Base-by-base conservation (phyloP, 2,329 filamentous ascomycete genomes). In the Fusarium xyrophilum region DNA sequence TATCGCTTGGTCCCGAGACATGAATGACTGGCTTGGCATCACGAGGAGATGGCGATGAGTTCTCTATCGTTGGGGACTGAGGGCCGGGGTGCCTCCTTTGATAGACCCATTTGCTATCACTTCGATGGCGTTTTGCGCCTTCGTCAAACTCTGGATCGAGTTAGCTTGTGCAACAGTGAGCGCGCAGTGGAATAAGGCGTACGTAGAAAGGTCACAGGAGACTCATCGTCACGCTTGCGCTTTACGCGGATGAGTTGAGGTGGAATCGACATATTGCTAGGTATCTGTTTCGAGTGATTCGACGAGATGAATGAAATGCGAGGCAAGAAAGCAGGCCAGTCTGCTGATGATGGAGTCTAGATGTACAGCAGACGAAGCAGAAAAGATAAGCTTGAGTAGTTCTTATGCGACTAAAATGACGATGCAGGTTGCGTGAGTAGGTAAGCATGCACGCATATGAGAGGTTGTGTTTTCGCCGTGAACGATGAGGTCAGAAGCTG, bases 161-260 rank as follows among this genome's bases (percentile, higher is more conserved):
- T 74, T 62, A 72, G 71, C 58, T 46, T 21, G 44, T 38, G 59
- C 51, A 15, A 21, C 50, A 46, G 44, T 36, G 32, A 60, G 59
- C 48, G 47, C 39, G 38, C 53, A 47, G 51, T 47, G 36, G 52
- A 53, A 60, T 25, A 43, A 55, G 50, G 78, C 83, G 65, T 73
- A 88, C 85, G 82, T 47, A 88, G 81, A 70, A 86, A 86, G 55
- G 85, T 82, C 52, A 88, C 83, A 6, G 86, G 84, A 15, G 80
- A 78, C 60, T 85, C 82, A 19, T 83, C 84, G 52, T 82, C 83
- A 40, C 85, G 83, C 78, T 88, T 88, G 73, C 86, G 85, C 81
- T 88, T 88, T 68, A 89, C 84, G 60, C 85, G 84, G 76, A 89
- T 88, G 50, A 86, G 78, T 64, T 86, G 83, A 28, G 86, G 86